Percentiles rank a stretch among this genome's conserved stretches.
These are phyloP conservation scores for Hibiscus tridactylites DNA, from an alignment of 345 rosid species.

Conservation along the genomic window DNA sequence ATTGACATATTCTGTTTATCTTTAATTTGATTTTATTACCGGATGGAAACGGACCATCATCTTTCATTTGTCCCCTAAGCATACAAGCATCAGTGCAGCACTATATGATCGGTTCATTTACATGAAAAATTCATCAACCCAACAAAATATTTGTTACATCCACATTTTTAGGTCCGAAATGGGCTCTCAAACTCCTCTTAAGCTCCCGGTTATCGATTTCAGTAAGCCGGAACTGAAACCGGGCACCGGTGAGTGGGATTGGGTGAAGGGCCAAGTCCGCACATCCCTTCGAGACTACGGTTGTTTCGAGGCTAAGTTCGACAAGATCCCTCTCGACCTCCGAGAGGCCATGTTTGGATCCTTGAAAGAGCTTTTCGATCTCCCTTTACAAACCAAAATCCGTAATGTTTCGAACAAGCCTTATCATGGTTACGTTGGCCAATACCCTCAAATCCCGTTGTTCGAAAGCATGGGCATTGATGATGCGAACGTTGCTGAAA, in stretches of 20 bases:
- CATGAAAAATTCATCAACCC: background rate
- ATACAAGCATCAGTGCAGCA: background rate
- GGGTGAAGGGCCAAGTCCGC: conserved; percentile 26
- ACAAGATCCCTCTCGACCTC: conserved; percentile 29
- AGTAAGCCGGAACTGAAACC: conserved; percentile 25
- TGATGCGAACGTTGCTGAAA: conserved; percentile 23
- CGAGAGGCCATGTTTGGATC: conserved; percentile 23
- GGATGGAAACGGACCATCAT: background rate
- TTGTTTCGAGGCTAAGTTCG: conserved; percentile 55
- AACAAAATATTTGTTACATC: background rate
- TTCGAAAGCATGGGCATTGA: conserved; percentile 64
- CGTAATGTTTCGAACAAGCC: conserved; percentile 42
- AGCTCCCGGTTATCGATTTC: conserved; percentile 44
- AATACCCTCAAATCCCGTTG: conserved; percentile 50
- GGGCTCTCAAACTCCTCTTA: conserved; percentile 31
- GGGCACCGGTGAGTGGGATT: conserved; percentile 39
- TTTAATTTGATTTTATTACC: background rate
- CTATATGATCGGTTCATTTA: background rate
- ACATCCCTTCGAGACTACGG: conserved; percentile 52
- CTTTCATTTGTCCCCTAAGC: background rate
- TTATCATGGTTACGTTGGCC: conserved; percentile 56
- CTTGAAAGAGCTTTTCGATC: conserved; percentile 46
- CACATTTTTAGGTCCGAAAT: conserved; percentile 10
- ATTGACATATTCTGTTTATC: background rate
- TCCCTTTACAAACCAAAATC: conserved; percentile 46